A percentile compares a stretch with the other conserved stretches of the same genome.
Conservation (phyloP, 2,329 filamentous ascomycete genomes). For the Tolypocladium paradoxum region DNA sequence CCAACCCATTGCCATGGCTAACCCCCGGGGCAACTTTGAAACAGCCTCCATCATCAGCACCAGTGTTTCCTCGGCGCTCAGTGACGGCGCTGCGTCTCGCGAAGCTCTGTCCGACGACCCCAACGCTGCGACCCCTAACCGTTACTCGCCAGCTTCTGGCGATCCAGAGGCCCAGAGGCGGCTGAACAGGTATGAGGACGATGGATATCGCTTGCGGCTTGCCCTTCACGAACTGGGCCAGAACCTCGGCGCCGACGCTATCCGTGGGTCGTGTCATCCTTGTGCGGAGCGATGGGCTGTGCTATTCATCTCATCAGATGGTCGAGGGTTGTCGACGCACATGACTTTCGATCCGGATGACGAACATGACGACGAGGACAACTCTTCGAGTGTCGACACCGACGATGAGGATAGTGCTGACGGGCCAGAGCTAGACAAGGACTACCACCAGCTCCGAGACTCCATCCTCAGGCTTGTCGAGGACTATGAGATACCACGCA, state of each 20-base stretch:
- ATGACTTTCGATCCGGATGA: conserved; percentile 64
- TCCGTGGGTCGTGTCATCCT: conserved; percentile 62
- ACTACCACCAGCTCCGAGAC: conserved; percentile 71
- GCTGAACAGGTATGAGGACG: conserved; percentile 47
- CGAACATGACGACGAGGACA: conserved; percentile 54
- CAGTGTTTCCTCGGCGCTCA: conserved; percentile 61
- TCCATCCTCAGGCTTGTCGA: conserved; percentile 72
- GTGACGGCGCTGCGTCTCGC: conserved; percentile 55
- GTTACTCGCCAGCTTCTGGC: conserved; percentile 42
- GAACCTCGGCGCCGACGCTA: conserved; percentile 49
- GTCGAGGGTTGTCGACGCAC: conserved; percentile 55
- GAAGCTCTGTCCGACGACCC: conserved; percentile 52
- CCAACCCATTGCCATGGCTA: conserved; percentile 54
- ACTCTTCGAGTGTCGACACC: conserved; percentile 49
- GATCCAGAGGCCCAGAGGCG: conserved; percentile 33
- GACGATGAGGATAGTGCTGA: conserved; percentile 51
- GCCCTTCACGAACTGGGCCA: conserved; percentile 63
- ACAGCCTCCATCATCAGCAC: conserved; percentile 62
- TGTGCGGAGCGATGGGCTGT: conserved; percentile 78
- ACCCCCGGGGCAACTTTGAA: conserved; percentile 40
- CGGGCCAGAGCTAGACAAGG: conserved; percentile 57
- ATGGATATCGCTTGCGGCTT: conserved; percentile 53
- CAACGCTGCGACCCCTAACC: conserved; percentile 35
- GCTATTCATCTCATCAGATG: conserved; percentile 65
- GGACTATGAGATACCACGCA: conserved; percentile 70